Evolutionary conservation across 257 asterid species (phyloP), one percentile per base, ranked within the genome.

Genomic region (Hygrophila difformis): DNA sequence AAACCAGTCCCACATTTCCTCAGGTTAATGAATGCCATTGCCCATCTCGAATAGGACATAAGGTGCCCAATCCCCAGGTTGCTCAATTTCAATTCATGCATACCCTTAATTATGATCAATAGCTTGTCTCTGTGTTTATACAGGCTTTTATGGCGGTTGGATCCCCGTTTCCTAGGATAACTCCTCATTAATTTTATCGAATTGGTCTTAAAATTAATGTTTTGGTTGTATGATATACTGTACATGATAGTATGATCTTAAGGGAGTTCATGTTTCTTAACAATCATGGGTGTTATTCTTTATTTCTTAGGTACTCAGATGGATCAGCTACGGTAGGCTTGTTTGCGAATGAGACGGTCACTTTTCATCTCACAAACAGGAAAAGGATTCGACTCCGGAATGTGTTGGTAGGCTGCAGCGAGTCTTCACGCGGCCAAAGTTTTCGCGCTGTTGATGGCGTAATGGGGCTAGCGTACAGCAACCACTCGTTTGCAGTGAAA

Each of bases 251-350:
- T n/a, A n/a, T n/a, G n/a, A 24, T 24, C 29, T 24, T 24, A 24
- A 24, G 7, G 7, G 7, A 24, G 29, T 24, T 24, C 29, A 24
- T 24, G 7, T 24, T 24, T 24, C 29, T 24, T 24, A 24, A 24
- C 7, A 7, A 24, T 3, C 29, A 24, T 24, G 29, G 29, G 5
- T 24, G 29, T 24, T 2, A 24, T 10, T n/a, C n/a, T n/a, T n/a
- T n/a, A n/a, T n/a, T n/a, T n/a, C n/a, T n/a, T 57, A 78, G 87
- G 75, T 78, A 78, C 60, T 26, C 55, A 1, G 88, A 75, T 6
- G 88, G 84, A 1, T 72, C 88, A 14, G 12, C 62, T 21, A 60
- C 84, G 0, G 15, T 38, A 9, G 88, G 88, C 16, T 20, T 78
- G 13, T 78, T 72, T 14, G 88, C 66, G 6, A 63, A 66, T 10